Percentiles rank a stretch among this genome's conserved stretches.
These are phyloP conservation scores for Cryptococcus amylolentus DNA, from an alignment of 1,284 basidiomycete genomes.

Conservation along the genomic window DNA sequence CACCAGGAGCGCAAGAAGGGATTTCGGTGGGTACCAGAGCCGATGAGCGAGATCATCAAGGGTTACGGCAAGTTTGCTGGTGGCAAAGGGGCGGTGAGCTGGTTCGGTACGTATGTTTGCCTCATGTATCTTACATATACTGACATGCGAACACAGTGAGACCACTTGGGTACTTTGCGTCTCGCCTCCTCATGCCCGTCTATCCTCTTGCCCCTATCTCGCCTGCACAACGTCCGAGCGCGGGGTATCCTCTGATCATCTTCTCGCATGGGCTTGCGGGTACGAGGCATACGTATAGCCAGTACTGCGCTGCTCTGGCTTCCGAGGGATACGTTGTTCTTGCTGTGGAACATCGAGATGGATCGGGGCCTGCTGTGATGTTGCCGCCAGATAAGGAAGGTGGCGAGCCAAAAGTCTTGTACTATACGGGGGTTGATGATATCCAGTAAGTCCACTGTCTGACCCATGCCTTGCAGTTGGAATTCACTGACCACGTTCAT, in stretches of 20 bases:
- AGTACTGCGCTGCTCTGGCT: slow-evolving; percentile 66
- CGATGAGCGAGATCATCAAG: slow-evolving; percentile 20
- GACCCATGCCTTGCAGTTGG: not conserved
- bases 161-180: slow-evolving; percentile 19
- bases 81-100: slow-evolving; percentile 19
- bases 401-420: slow-evolving; percentile 14
- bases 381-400: slow-evolving; percentile 20
- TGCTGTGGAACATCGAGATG: slow-evolving; percentile 73
- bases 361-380: slow-evolving; percentile 58
- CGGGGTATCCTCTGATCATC: slow-evolving; percentile 64
- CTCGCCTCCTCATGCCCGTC: slow-evolving; percentile 18
- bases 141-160: slow-evolving; percentile 10
- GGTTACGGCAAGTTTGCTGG: slow-evolving; percentile 36
- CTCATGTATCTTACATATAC: not conserved
- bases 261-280: slow-evolving; percentile 81
- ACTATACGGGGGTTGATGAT: slow-evolving; percentile 56
- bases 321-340: slow-evolving; percentile 70
- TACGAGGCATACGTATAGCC: slow-evolving; percentile 66
- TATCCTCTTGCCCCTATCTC: slow-evolving; percentile 19
- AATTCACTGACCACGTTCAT: not conserved
- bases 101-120: slow-evolving; percentile 23
- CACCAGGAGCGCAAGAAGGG: slow-evolving; percentile 2
- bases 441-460: slow-evolving; percentile 52
- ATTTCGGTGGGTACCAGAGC: slow-evolving; percentile 32
- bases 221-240: not conserved